A percentile compares a stretch with the other conserved stretches of the same genome.
Conservation (phyloP, 257 asterid genomes). For the Solanum ahanhuiri region DNA sequence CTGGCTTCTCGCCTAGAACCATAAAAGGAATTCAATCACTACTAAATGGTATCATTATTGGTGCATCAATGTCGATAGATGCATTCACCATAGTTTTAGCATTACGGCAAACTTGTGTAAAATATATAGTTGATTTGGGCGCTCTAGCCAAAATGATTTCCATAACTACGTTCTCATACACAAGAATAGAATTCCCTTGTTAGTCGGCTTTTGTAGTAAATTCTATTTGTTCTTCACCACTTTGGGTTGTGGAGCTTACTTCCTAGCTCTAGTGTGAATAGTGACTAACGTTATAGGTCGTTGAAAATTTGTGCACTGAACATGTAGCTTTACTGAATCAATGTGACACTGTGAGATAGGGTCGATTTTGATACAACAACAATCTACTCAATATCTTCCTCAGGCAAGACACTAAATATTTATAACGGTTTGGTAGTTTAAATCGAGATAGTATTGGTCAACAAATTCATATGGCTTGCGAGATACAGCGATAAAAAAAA, state of each 20-base stretch:
- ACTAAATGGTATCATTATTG: neutral
- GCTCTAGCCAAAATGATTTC: neutral
- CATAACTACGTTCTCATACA: neutral
- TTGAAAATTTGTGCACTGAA: neutral
- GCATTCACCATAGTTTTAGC: neutral
- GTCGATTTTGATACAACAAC: neutral
- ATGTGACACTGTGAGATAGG: neutral
- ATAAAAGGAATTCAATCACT: neutral
- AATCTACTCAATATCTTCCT: neutral
- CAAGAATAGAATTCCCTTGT: neutral
- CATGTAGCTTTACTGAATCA: neutral
- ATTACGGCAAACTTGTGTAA: neutral
- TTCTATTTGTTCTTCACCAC: neutral
- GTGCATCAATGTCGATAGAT: neutral
- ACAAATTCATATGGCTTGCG: neutral
- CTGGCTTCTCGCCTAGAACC: neutral
- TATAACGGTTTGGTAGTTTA: neutral
- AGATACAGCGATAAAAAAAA: neutral
- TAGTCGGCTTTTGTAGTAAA: neutral
- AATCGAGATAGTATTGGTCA: neutral
- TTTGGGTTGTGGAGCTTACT: neutral
- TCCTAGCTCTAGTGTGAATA: neutral
- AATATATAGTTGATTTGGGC: too few relatives aligned
- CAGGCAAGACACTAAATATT: neutral
- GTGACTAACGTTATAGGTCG: neutral